Base-by-base conservation (phyloP, 1,284 basidiomycete species). In the Ceratorhiza oryzae-sativae region DNA sequence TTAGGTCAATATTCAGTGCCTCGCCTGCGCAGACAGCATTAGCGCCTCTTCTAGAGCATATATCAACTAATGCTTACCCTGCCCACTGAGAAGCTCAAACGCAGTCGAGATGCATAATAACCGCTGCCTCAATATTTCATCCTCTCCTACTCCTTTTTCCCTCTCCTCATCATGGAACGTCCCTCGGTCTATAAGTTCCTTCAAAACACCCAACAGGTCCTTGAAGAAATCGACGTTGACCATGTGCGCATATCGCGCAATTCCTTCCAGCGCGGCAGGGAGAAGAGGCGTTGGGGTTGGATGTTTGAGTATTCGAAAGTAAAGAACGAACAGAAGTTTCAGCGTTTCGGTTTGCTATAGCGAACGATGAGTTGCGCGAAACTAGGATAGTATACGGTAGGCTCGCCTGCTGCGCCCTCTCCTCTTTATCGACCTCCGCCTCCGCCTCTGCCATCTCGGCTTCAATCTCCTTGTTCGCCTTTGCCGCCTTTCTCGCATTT, bases 191-290 rank as follows among this genome's bases (percentile, higher is more conserved):
- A 97, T 88, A 71, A 95, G 88, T 72, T 86, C 85, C 79, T 93
- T 93, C 39, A 99, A 84, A 1, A 97, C 95, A 65, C 88, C 85
- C 81, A 99, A 86, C 56, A 99, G 84, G 81, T 99, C 97, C 76
- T 91, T 90, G 88, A 99, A 99, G 82, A 99, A 99, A 80, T 99
- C 97, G 77, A 99, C 88, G 81, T 98, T 99, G 80, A 99, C 95
- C 71, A 98, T 87, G 80, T 99, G 97, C 0, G 97, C 92, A 78
- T 94, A 99, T 81, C 90, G 90, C 4, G 95, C 90, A 77, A 99
- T 91, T 73, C 97, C 97, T 78, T 92, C 90, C 75, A 99, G 84
- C 32, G 95, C 95, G 30, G 93, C 88, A 12, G 95, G 91, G 23
- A 99, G 85, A 9, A 99, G 86, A 5, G 91, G 89, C 2, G 90